Percentiles rank a stretch among this genome's conserved stretches.
phyloP scores from a whole-genome alignment of 2,329 filamentous ascomycete genomes.

The Stenocarpella maydis region DNA sequence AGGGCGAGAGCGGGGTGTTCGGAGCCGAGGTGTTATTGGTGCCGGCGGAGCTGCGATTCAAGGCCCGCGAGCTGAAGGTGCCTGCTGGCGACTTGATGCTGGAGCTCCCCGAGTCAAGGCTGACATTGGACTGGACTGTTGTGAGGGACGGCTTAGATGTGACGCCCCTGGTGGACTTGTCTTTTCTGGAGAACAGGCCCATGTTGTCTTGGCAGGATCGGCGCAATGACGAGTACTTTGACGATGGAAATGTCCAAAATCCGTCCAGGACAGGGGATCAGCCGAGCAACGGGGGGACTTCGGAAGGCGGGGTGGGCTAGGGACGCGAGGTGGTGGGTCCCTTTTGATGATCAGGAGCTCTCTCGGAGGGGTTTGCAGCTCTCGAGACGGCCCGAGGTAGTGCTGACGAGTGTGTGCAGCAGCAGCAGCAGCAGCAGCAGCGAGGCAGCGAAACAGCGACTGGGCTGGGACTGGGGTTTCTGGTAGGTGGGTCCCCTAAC shows the following conservation, averaged over 20 bases:
- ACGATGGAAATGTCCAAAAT: not conserved
- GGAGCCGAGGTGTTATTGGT: conserved; percentile 52
- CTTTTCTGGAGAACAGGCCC: conserved; percentile 65
- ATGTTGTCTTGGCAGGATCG: conserved; percentile 51
- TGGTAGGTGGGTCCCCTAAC: conserved; percentile 12
- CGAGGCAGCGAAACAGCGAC: conserved; percentile 8
- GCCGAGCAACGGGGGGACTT: conserved; percentile 26
- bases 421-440: not conserved
- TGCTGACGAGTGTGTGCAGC: conserved; percentile 6
- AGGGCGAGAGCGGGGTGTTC: conserved; percentile 59
- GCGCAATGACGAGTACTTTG: not conserved
- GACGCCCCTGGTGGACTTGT: conserved; percentile 55
- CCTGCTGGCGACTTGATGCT: conserved; percentile 52
- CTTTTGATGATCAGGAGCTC: conserved; percentile 24
- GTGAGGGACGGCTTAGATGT: conserved; percentile 50
- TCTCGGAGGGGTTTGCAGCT: conserved; percentile 11
- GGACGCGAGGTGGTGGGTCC: conserved; percentile 20
- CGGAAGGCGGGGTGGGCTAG: conserved; percentile 29
- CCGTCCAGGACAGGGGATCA: not conserved
- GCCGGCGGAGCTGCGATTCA: conserved; percentile 60
- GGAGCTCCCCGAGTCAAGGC: conserved; percentile 60
- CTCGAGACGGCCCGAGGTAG: conserved; percentile 24
- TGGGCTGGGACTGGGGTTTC: conserved; percentile 1
- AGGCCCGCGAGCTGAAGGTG: conserved; percentile 46
- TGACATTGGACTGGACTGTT: conserved; percentile 57